Percentiles rank a stretch among this genome's conserved stretches.
phyloP scores from a whole-genome alignment of 257 asterid species.

The Lycium ferocissimum region DNA sequence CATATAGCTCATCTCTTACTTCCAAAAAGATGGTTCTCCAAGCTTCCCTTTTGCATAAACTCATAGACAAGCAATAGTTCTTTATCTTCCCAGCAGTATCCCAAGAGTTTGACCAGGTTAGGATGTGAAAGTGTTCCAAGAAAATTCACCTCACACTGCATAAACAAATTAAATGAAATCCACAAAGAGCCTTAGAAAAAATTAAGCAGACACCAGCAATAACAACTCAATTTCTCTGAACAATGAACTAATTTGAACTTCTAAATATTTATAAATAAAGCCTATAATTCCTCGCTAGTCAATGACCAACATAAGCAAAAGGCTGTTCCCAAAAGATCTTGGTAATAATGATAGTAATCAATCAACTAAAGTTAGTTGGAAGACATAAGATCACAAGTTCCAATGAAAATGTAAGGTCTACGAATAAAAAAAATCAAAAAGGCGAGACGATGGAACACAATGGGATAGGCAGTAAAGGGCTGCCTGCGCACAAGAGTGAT shows the following conservation, averaged over 20 bases:
- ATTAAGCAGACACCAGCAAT: neutral
- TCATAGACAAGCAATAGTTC: slow-evolving; percentile 88
- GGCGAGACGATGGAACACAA: neutral
- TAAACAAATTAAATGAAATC: slow-evolving; percentile 26
- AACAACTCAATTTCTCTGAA: neutral
- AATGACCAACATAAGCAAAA: neutral
- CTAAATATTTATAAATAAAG: neutral
- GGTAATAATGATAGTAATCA: neutral
- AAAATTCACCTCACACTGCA: slow-evolving; percentile 83
- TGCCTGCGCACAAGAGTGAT: neutral
- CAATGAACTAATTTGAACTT: neutral
- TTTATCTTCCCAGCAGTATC: slow-evolving; percentile 79
- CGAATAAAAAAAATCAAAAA: neutral
- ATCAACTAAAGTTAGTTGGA: neutral
- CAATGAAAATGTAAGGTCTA: neutral
- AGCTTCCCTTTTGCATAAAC: slow-evolving; percentile 94
- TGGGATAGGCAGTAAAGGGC: neutral
- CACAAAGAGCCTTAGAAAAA: neutral
- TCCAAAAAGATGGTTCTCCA: slow-evolving; percentile 94
- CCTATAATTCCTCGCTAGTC: neutral
- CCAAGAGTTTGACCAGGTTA: slow-evolving; percentile 79
- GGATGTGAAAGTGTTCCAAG: slow-evolving; percentile 87
- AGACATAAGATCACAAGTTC: neutral
- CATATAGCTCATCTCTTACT: slow-evolving; percentile 52
- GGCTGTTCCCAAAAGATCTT: neutral